Percentiles rank a stretch among this genome's conserved stretches.
Evolutionary conservation across 2,329 filamentous ascomycete species (phyloP).

Genomic region (Stagonosporopsis vannaccii): DNA sequence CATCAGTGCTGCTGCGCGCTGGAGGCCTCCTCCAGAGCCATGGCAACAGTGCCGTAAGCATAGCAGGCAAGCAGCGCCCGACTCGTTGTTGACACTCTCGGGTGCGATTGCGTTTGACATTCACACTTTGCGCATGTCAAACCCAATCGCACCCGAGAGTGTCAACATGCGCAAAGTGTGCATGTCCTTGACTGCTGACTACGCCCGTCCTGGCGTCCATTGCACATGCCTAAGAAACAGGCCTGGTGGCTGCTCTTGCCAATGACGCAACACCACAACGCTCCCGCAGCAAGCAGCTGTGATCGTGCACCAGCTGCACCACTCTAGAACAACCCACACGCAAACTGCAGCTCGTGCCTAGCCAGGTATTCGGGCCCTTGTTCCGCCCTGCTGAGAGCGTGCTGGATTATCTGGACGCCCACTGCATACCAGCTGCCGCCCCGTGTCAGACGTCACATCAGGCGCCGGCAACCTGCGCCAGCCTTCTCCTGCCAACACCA

Average conservation of each 20-base stretch:
- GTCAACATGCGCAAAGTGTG: background rate
- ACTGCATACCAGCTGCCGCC: slow-evolving; percentile 20
- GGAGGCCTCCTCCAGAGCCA: background rate
- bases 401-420: slow-evolving; percentile 12
- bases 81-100: too few relatives aligned
- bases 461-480: slow-evolving; percentile 25
- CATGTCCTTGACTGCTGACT: slow-evolving; percentile 9
- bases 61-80: background rate
- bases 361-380: slow-evolving; percentile 17
- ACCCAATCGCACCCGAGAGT: too few relatives aligned
- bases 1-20: slow-evolving; percentile 8
- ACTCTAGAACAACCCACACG: slow-evolving; percentile 16
- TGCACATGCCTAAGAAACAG: slow-evolving; percentile 7
- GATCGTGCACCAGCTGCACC: slow-evolving; percentile 16
- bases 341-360: slow-evolving; percentile 20
- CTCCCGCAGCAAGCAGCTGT: slow-evolving; percentile 9
- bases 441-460: slow-evolving; percentile 24
- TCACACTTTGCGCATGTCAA: too few relatives aligned
- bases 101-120: too few relatives aligned
- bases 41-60: background rate
- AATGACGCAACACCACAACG: slow-evolving; percentile 16
- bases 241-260: slow-evolving; percentile 5
- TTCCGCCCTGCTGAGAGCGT: slow-evolving; percentile 12
- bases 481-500: slow-evolving; percentile 17
- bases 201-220: slow-evolving; percentile 8